Evolutionary conservation across 106 monocot genomes (phyloP).

Genomic region (Dioscorea dumetorum): DNA sequence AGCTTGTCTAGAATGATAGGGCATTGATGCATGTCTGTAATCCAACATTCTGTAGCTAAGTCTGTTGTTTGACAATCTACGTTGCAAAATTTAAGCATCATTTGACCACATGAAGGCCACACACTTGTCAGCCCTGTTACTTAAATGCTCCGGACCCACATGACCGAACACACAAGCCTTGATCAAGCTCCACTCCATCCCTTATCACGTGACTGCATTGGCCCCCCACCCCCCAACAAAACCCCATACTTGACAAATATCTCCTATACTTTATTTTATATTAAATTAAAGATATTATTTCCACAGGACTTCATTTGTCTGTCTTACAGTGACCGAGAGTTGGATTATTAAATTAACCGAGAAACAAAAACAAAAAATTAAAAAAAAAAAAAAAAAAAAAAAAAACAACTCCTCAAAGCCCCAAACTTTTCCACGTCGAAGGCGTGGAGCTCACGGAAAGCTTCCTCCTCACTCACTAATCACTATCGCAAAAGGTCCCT

Average conservation of each 20-base stretch:
- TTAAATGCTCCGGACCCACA: not conserved
- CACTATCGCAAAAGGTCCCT: not conserved
- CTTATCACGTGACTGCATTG: not conserved
- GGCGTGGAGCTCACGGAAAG: slow-evolving; percentile 6
- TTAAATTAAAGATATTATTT: not conserved
- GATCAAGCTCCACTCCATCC: not conserved
- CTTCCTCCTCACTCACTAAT: not conserved
- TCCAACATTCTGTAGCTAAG: too few species aligned
- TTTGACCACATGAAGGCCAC: too few species aligned
- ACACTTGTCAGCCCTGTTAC: too few species aligned
- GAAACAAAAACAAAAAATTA: not conserved
- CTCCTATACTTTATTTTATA: not conserved
- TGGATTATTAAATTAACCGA: not conserved
- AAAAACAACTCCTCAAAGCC: not conserved
- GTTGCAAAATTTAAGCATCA: too few species aligned
- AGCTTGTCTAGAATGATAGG: too few species aligned
- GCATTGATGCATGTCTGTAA: too few species aligned
- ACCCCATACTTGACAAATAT: not conserved
- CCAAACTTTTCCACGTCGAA: slow-evolving; percentile 10
- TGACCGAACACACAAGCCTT: not conserved
- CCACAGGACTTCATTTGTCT: not conserved
- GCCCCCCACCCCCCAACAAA: not conserved
- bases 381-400: not conserved
- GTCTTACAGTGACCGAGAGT: not conserved
- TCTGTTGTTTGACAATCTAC: too few species aligned